phyloP scores from a whole-genome alignment of 176 grass and related monocot species.

The Avena atlantica region DNA sequence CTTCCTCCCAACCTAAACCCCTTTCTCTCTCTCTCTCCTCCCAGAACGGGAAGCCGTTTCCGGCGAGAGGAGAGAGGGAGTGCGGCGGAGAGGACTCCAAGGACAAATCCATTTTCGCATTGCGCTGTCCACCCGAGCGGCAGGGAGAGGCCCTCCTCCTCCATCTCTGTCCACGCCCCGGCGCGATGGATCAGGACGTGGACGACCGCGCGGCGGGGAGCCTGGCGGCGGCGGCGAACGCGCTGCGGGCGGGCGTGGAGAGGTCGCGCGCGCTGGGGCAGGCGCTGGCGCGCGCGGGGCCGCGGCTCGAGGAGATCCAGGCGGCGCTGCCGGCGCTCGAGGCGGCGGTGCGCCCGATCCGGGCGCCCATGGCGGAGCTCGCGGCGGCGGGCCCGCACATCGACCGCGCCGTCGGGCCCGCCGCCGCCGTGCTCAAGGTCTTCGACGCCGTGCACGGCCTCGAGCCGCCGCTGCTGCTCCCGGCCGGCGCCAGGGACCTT shows the following conservation, averaged over 20 bases:
- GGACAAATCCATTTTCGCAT: neutral
- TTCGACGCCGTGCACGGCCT: slow-evolving; percentile 95
- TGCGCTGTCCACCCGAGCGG: neutral
- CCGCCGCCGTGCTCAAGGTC: slow-evolving; percentile 94
- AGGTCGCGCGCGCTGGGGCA: slow-evolving; percentile 57
- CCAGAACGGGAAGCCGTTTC: neutral
- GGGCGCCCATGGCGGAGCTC: slow-evolving; percentile 59
- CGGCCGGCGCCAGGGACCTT: slow-evolving; percentile 43
- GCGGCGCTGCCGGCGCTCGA: slow-evolving; percentile 70
- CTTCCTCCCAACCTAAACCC: slow-evolving; percentile 20
- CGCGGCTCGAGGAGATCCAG: slow-evolving; percentile 78
- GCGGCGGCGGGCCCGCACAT: slow-evolving; percentile 72
- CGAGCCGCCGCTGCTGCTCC: slow-evolving; percentile 81
- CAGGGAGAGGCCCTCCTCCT: neutral
- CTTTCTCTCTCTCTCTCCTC: neutral
- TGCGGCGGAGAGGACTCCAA: neutral
- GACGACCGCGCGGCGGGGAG: slow-evolving; percentile 45
- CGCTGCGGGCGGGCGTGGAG: slow-evolving; percentile 57
- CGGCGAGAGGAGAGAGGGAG: neutral
- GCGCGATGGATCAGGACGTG: slow-evolving; percentile 23
- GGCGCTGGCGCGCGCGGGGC: slow-evolving; percentile 57
- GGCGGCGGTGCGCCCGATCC: slow-evolving; percentile 84
- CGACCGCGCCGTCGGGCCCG: slow-evolving; percentile 84
- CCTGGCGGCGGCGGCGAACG: slow-evolving; percentile 51
- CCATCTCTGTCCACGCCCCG: neutral